Evolutionary conservation across 495 filamentous ascomycete genomes (phyloP).

Genomic region (Daldinia decipiens): DNA sequence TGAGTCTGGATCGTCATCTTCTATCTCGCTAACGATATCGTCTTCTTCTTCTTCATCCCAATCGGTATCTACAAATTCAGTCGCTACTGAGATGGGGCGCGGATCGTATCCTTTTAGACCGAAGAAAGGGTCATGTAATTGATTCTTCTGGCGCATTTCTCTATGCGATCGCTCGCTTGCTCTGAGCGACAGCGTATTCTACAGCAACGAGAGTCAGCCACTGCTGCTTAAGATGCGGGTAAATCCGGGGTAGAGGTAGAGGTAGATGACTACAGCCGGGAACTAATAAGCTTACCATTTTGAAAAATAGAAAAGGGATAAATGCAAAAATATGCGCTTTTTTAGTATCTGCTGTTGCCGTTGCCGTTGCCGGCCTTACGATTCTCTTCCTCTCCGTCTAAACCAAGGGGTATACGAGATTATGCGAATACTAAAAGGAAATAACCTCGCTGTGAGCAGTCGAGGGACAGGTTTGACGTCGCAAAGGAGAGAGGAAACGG

Average conservation of each 20-base stretch:
- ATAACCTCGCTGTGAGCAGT: constrained; percentile 43
- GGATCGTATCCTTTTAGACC: constrained; percentile 53
- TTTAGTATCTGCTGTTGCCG: constrained; percentile 33
- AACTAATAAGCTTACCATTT: constrained; percentile 48
- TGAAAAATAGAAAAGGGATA: constrained; percentile 34
- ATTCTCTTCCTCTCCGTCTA: constrained; percentile 41
- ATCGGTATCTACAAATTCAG: constrained; percentile 80
- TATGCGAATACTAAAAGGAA: constrained; percentile 52
- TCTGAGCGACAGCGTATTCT: constrained; percentile 45
- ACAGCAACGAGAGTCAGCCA: constrained; percentile 34
- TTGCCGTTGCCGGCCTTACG: constrained; percentile 54
- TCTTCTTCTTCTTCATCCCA: constrained; percentile 71
- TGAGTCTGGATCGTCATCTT: constrained; percentile 69
- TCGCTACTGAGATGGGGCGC: constrained; percentile 70
- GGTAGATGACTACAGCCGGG: constrained; percentile 27
- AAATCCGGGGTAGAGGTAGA: constrained; percentile 18
- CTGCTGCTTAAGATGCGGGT: constrained; percentile 3
- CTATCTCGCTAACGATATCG: constrained; percentile 60
- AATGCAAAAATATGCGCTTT: constrained; percentile 41
- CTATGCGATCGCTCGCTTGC: constrained; percentile 48
- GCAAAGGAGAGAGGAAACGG: constrained; percentile 48
- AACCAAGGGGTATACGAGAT: constrained; percentile 44
- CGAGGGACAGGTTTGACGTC: constrained; percentile 45
- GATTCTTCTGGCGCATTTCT: constrained; percentile 62
- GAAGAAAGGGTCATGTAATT: constrained; percentile 59